Conservation (phyloP, 441 rosid genomes). For the Jatropha podagrica region DNA sequence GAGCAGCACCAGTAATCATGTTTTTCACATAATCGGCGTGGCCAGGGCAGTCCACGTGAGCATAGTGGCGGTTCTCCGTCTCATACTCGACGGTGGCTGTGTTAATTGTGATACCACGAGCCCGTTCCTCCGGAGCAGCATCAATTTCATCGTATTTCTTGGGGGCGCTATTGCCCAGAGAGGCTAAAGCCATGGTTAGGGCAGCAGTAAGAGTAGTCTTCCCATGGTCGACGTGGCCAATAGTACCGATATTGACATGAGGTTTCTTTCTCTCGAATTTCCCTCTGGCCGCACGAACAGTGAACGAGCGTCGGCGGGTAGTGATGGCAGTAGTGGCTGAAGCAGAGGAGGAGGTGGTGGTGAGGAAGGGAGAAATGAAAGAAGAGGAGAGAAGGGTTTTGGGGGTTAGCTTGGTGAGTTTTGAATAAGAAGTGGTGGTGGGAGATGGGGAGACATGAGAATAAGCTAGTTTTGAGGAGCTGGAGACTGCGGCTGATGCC, state of each 20-base stretch:
- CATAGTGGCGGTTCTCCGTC: constrained; percentile 87
- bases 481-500: constrained; percentile 36
- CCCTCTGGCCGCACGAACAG: constrained; percentile 87
- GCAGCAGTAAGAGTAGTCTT: constrained; percentile 96
- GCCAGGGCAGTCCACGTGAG: constrained; percentile 92
- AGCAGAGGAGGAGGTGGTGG: constrained; percentile 27
- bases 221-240: constrained; percentile 99
- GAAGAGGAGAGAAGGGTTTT: constrained; percentile 50
- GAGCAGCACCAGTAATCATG: constrained; percentile 90
- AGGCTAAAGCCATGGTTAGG: constrained; percentile 91
- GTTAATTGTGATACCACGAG: constrained; percentile 95
- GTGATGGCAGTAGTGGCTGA: constrained; percentile 22
- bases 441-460: constrained; percentile 28
- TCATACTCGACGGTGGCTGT: constrained; percentile 95
- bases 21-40: constrained; percentile 94
- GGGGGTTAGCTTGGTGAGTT: constrained; percentile 24
- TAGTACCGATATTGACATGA: constrained; percentile 93
- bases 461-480: constrained; percentile 35
- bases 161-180: constrained; percentile 67
- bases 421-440: constrained; percentile 19
- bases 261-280: constrained; percentile 97
- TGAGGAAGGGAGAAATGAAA: constrained; percentile 36
- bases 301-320: constrained; percentile 41
- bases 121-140: constrained; percentile 97
- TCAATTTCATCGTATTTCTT: constrained; percentile 97